phyloP scores from a whole-genome alignment of 768 basidiomycete genomes.

The Sarcodon sp. region DNA sequence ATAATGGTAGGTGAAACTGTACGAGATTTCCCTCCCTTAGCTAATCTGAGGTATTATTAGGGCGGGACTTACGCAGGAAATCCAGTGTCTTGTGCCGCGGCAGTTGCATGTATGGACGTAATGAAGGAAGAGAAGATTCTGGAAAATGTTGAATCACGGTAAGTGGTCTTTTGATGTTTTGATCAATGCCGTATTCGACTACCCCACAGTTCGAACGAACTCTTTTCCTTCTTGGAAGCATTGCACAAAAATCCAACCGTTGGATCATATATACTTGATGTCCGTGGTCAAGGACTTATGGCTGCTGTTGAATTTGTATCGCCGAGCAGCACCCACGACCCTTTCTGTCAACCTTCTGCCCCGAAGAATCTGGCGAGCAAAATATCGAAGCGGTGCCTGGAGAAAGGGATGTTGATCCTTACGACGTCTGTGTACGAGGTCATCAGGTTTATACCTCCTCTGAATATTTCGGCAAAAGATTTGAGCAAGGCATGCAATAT shows the following conservation, averaged over 20 bases:
- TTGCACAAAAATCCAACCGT: conserved; percentile 43
- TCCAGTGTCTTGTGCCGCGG: conserved; percentile 86
- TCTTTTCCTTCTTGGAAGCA: conserved; percentile 46
- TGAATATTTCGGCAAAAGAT: conserved; percentile 71
- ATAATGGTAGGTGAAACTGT: conserved; percentile 42
- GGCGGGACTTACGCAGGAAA: conserved; percentile 92
- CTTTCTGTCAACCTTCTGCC: conserved; percentile 20
- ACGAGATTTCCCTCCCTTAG: neutral
- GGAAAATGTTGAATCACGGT: conserved; percentile 68
- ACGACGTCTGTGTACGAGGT: conserved; percentile 87
- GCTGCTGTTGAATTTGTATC: conserved; percentile 69
- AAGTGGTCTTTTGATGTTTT: conserved; percentile 6
- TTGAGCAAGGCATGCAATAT: conserved; percentile 54
- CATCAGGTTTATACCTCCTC: conserved; percentile 84
- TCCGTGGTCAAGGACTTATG: conserved; percentile 88
- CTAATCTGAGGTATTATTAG: conserved; percentile 18
- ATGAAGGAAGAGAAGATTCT: conserved; percentile 75
- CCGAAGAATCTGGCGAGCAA: conserved; percentile 50
- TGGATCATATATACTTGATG: conserved; percentile 57
- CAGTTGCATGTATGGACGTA: conserved; percentile 64
- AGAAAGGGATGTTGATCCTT: conserved; percentile 76
- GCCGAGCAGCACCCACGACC: conserved; percentile 37
- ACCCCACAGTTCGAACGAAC: conserved; percentile 47
- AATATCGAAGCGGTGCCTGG: conserved; percentile 69
- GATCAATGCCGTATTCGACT: neutral